Conservation (phyloP, 2,329 filamentous ascomycete genomes). For the Fusarium ramigenum region DNA sequence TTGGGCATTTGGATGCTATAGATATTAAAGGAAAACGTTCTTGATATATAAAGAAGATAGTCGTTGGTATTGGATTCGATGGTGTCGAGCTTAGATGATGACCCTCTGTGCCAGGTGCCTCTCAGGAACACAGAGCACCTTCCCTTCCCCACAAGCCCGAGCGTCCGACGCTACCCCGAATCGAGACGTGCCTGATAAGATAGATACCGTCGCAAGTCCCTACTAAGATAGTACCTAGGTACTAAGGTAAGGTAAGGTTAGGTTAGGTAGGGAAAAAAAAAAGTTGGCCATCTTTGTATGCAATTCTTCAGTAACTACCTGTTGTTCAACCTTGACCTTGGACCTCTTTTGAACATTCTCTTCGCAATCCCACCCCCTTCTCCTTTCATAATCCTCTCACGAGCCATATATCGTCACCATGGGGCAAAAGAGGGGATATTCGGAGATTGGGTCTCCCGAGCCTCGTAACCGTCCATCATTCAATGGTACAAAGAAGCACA, state of each 20-base stretch:
- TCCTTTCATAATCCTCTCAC: too few species aligned
- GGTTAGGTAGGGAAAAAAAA: constrained; percentile 32
- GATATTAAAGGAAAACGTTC: background rate
- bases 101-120: background rate
- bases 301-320: background rate
- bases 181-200: constrained; percentile 39
- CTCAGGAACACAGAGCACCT: constrained; percentile 1
- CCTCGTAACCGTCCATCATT: constrained; percentile 28
- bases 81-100: constrained; percentile 27
- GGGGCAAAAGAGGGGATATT: constrained; percentile 46
- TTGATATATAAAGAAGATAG: background rate
- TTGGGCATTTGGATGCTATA: constrained; percentile 13
- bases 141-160: constrained; percentile 26
- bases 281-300: constrained; percentile 25
- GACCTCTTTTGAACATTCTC: background rate
- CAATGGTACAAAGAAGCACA: constrained; percentile 47
- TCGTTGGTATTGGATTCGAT: background rate
- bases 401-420: constrained; percentile 22
- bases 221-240: background rate
- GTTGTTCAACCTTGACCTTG: background rate
- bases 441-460: constrained; percentile 43
- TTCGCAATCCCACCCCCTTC: background rate
- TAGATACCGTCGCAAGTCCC: constrained; percentile 36
- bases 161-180: constrained; percentile 23
- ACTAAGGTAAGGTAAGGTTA: too few species aligned